phyloP scores from a whole-genome alignment of 257 asterid genomes.

The Nicotiana tabacum region DNA sequence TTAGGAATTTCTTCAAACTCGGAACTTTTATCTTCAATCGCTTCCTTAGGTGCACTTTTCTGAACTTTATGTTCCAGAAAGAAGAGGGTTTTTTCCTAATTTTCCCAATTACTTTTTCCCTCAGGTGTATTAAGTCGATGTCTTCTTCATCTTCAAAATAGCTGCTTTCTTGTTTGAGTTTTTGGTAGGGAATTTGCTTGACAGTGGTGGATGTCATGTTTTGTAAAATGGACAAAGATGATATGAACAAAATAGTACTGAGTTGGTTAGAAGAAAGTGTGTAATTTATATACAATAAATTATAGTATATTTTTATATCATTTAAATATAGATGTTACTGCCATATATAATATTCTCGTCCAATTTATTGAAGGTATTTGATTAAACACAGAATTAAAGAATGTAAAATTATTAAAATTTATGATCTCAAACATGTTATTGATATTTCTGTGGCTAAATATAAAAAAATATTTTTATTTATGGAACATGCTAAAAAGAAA shows the following conservation, averaged over 20 bases:
- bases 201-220: slow-evolving; percentile 27
- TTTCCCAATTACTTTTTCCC: slow-evolving; percentile 35
- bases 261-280: background rate
- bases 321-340: too few relatives aligned
- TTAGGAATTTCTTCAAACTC: slow-evolving; percentile 41
- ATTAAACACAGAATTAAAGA: too few relatives aligned
- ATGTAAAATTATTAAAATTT: too few relatives aligned
- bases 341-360: too few relatives aligned
- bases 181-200: slow-evolving; percentile 39
- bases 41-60: slow-evolving; percentile 29
- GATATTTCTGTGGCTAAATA: too few relatives aligned
- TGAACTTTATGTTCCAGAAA: slow-evolving; percentile 12
- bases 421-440: too few relatives aligned
- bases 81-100: slow-evolving; percentile 19
- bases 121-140: background rate
- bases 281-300: background rate
- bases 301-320: too few relatives aligned
- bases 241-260: background rate
- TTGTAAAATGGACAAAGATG: background rate
- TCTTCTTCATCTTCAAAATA: slow-evolving; percentile 28
- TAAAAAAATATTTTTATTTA: too few relatives aligned
- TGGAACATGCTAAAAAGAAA: too few relatives aligned
- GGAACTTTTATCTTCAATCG: slow-evolving; percentile 33
- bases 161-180: slow-evolving; percentile 33
- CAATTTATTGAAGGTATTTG: too few relatives aligned